Base-by-base conservation (phyloP, 805 yeast genomes). In the Kodamaea hsintzibuensis region DNA sequence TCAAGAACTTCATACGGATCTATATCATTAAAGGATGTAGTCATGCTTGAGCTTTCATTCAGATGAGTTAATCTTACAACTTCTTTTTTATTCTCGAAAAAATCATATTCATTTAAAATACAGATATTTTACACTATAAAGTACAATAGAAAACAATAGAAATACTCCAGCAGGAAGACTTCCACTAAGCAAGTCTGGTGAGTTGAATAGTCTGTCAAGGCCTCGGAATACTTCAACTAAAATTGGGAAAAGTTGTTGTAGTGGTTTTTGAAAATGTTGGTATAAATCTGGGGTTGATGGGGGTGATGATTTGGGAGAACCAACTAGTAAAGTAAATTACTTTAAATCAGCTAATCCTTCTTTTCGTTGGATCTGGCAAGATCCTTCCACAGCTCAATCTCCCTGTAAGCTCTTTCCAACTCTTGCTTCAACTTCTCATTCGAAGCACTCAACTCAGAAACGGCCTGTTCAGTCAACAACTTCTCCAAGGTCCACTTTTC, bases 401-500 rank as follows among this genome's bases (percentile, higher is more conserved):
- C 98, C 61, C 96, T 81, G 78, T 93, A 93, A 13, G 97, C 96
- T 66, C 90, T 85, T 61, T 90, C 96, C 63, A 93, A 81, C 73
- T 92, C 98, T 52, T 80, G 81, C 73, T 91, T 91, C 68, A 93
- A 80, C 71, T 90, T 88, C 64, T 91, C 96, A 74, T 92, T 93
- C 12, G 91, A 84, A 42, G 89, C 85, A 51, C 89, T 82, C 61
- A 93, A 80, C 71, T 92, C 97, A 57, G 88, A 83, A 50, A 91
- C 87, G 10, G 93, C 91, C 73, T 93, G 98, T 69, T 92, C 98
- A 38, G 93, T 87, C 58, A 91, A 79, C 57, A 95, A 80, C 74
- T 93, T 93, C 71, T 93, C 98, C 65, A 93, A 79, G 5, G 98
- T 92, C 90, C 96, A 90, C 75, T 95, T 93, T 72, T 93, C 97